These are phyloP conservation scores for Candida endomychidarum DNA, from an alignment of 805 yeast genomes.

Conservation along the genomic window DNA sequence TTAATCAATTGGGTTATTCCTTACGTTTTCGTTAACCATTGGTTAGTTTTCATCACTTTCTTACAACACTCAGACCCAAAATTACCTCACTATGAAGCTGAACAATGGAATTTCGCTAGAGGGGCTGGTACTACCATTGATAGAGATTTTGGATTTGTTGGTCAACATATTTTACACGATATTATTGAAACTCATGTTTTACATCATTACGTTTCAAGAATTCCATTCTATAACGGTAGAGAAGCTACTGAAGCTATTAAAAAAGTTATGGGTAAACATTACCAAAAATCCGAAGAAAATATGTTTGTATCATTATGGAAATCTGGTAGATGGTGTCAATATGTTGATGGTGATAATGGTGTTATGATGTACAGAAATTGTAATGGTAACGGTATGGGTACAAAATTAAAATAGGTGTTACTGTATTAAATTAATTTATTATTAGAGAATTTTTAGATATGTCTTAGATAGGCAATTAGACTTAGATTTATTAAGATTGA, in stretches of 20 bases:
- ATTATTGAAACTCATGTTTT: conserved; percentile 88
- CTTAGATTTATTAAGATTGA: neutral
- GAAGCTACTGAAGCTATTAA: conserved; percentile 75
- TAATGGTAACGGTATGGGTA: conserved; percentile 47
- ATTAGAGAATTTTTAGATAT: neutral
- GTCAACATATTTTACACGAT: conserved; percentile 78
- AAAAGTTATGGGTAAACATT: conserved; percentile 83
- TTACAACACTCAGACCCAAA: conserved; percentile 80
- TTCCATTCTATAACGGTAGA: conserved; percentile 87
- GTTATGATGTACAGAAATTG: conserved; percentile 73
- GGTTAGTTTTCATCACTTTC: conserved; percentile 85
- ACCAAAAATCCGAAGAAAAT: conserved; percentile 63
- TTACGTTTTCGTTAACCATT: conserved; percentile 79
- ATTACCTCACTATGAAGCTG: conserved; percentile 76
- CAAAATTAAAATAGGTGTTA: conserved; percentile 9
- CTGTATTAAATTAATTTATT: neutral
- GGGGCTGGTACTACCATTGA: conserved; percentile 92
- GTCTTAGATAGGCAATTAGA: conserved; percentile 1
- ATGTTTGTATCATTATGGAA: conserved; percentile 72
- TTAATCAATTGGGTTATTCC: conserved; percentile 74
- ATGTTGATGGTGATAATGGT: conserved; percentile 71
- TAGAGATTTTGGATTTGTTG: conserved; percentile 78
- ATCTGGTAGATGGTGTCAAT: conserved; percentile 64
- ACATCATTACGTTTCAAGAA: conserved; percentile 80
- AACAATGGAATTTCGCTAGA: conserved; percentile 81